These are phyloP conservation scores for Trichothecium roseum DNA, from an alignment of 2,329 filamentous ascomycete genomes.

Conservation along the genomic window DNA sequence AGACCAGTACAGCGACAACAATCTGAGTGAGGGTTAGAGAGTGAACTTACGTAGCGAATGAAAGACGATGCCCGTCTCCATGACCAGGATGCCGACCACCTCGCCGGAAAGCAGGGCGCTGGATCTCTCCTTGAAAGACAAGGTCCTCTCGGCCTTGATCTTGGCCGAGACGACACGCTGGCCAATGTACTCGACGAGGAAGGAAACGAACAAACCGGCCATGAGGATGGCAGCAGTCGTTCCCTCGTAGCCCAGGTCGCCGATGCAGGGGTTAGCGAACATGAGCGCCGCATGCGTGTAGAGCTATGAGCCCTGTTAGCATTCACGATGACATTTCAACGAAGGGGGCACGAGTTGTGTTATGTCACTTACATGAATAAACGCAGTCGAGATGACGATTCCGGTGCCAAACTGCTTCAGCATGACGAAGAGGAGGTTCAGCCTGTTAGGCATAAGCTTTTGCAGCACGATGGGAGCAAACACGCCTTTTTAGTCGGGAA, in stretches of 20 bases:
- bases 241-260: constrained; percentile 54
- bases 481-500: constrained; percentile 37
- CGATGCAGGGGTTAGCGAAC: constrained; percentile 61
- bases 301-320: constrained; percentile 44
- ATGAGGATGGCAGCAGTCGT: constrained; percentile 63
- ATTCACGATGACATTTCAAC: too few relatives aligned
- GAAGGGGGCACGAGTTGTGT: too few relatives aligned
- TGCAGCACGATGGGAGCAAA: constrained; percentile 56
- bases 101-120: constrained; percentile 24
- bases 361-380: constrained; percentile 55
- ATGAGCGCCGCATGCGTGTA: constrained; percentile 64
- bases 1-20: neutral
- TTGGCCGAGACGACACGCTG: constrained; percentile 42
- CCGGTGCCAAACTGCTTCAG: constrained; percentile 68
- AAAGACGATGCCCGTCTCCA: constrained; percentile 67
- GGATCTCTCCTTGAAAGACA: constrained; percentile 14
- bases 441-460: constrained; percentile 41
- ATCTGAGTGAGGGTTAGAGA: neutral
- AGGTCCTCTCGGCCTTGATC: constrained; percentile 14
- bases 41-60: constrained; percentile 52
- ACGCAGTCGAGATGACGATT: constrained; percentile 61
- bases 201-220: constrained; percentile 64
- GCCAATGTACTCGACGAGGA: constrained; percentile 58
- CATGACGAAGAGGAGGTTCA: constrained; percentile 43
- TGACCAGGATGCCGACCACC: constrained; percentile 53